Evolutionary conservation across 2,329 filamentous ascomycete species (phyloP), one percentile per base, ranked within the genome.

Genomic region (Sporothrix brasiliensis): DNA sequence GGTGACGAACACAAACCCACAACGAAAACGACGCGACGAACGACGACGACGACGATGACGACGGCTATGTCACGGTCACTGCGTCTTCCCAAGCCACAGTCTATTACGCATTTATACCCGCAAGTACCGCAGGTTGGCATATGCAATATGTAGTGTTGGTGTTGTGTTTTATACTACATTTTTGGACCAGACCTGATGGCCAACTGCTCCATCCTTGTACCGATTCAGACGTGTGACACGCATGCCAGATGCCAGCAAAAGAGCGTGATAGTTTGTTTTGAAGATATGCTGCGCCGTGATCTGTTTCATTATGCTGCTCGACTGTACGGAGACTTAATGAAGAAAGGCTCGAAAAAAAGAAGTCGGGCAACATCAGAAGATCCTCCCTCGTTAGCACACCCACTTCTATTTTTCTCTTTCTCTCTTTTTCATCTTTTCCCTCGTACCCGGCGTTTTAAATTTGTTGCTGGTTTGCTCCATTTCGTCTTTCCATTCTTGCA

Each of bases 1-100:
- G 30, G 65, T 54, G 61, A 39, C 61, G 61, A 50, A 52, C 44
- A 66, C 61, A 52, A 58, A 53, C 10, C 49, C 50, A 53, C n/a
- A 53, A n/a, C 6, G 11, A 13, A 44, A 11, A 44, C 41, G 11
- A 44, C 34, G 6, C 41, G 13, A 24, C n/a, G 50, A 7, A 9
- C 41, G 13, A 24, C n/a, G 50, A 7, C 52, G n/a, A 54, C 52
- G 24, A 54, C n/a, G 11, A 54, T 4, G 5, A 61, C n/a, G 16
- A 52, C 41, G 60, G 30, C 24, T 50, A 27, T 44, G 24, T 44
- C 39, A 19, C 34, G 34, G 19, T n/a, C 34, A 3, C n/a, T 6
- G 21, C 60, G 44, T 49, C 19, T 50, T 50, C 30, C 13, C 41
- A 30, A 30, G 44, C 14, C 60, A 65, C 21, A 11, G 21, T n/a